Evolutionary conservation across 2,329 filamentous ascomycete genomes (phyloP), one percentile per base, ranked within the genome.

Genomic region (Phaeoacremonium minimum): DNA sequence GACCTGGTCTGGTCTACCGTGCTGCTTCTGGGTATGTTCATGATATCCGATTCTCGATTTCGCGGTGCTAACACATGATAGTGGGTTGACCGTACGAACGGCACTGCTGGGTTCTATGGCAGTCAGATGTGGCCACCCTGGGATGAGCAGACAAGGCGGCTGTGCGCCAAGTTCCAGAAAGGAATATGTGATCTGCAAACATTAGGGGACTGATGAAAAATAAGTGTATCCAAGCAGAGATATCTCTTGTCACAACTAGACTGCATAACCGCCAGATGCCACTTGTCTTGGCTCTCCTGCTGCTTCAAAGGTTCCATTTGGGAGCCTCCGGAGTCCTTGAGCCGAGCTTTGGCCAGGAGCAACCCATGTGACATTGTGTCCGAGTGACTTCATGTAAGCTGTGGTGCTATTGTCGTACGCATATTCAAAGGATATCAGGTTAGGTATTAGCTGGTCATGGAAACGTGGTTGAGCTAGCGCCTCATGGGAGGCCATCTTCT

Each of bases 371-470:
- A 93, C 73, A 50, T 87, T 83, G 53, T 93, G 87, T 0, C 85
- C 85, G 34, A 73, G 66, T 2, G 60, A 61, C 35, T 62, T 59
- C 73, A 95, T 72, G 42, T 73, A 83, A 3, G 67, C 74, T 5
- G 79, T 76, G 0, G 80, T 85, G 2, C 48, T 53, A 43, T 83
- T 82, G 47, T 86, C 72, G 47, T 85, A 94, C 0, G 58, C 58
- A 19, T 76, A 77, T 60, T 95, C 88, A 36, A 93, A 81, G 1
- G 64, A 65, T 2, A 81, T 73, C 33, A 63, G 61, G 48, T 88
- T 83, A 0, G 88, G 89, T 36, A 88, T 67, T 8, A 95, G 66
- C 61, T 95, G 89, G 53, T 95, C 87, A 52, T 95, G 89, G 15
- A 94, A 63, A 7, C 89, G 69, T 1, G 85, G 85, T 49, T 73